Evolutionary conservation across 768 basidiomycete genomes (phyloP), one percentile per base, ranked within the genome.

Genomic region (Collybiopsis luxurians): DNA sequence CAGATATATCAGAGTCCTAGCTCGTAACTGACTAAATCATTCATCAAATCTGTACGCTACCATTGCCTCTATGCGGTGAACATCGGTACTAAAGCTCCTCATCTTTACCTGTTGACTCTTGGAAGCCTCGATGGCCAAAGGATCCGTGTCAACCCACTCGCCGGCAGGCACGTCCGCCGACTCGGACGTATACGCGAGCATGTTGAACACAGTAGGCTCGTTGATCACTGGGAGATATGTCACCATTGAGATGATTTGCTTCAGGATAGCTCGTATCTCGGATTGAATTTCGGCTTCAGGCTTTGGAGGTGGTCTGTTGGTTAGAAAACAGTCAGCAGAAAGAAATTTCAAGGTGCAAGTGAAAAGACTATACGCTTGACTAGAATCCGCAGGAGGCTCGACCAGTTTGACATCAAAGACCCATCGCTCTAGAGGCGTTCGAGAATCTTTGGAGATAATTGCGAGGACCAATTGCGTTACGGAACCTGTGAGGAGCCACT

Each of bases 51-150:
- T 84, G 76, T 98, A 98, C 4, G 95, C 95, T 46, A 98, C 96
- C 91, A 98, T 92, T 4, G 95, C 94, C 69, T 98, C 92, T 67
- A 99, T 92, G 56, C 92, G 85, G 69, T 99, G 97, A n/a, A 95
- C 85, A 70, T 98, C 95, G 3, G 97, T 99, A 71, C 92, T 95
- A 74, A 98, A 99, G 67, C 85, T 95, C 64, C 96, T 79, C 75
- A 99, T 81, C 72, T 97, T 94, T 71, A 99, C 90, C 66, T 92
- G 90, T 66, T 92, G 90, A 68, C 87, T 91, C 74, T 95, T 95
- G 65, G 90, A 87, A 17, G 93, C 87, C 73, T 97, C 95, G 67
- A 97, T 96, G 13, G 90, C 87, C 51, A 92, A 78, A 9, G 93
- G 90, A 70, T 97, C 92, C 3, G 94, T 95, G 71, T 98, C 96